Evolutionary conservation across 306 rosid species (phyloP).

Genomic region (Acacia melanoxylon): DNA sequence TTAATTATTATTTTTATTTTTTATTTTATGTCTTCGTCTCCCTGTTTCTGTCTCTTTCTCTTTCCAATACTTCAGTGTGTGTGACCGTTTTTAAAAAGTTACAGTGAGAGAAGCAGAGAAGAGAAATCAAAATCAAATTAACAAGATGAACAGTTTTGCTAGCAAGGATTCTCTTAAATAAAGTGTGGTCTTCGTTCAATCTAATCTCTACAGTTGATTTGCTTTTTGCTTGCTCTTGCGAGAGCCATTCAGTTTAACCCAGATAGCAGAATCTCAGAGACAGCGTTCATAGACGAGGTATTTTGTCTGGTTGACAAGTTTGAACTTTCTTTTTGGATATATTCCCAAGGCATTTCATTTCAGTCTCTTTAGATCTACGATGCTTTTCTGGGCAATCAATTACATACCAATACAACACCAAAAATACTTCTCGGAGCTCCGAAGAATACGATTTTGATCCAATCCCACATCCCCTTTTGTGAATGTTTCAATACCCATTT

Average conservation of each 20-base stretch:
- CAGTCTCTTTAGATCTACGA: constrained; percentile 33
- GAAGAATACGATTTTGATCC: constrained; percentile 40
- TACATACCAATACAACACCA: constrained; percentile 11
- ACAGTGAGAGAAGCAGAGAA: constrained; percentile 27
- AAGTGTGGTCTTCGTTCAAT: constrained; percentile 13
- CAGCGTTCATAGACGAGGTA: constrained; percentile 34
- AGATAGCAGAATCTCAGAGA: constrained; percentile 37
- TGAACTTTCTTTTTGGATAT: constrained; percentile 31
- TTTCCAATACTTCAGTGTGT: constrained; percentile 9
- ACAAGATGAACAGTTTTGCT: constrained; percentile 4
- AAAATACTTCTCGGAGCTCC: constrained; percentile 35
- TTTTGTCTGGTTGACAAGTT: constrained; percentile 32
- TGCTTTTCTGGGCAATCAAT: constrained; percentile 34
- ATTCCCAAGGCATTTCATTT: constrained; percentile 30
- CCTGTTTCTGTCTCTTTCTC: background rate
- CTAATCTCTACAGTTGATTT: constrained; percentile 25
- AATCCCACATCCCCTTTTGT: constrained; percentile 31
- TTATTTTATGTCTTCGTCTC: background rate
- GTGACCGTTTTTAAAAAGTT: constrained; percentile 48
- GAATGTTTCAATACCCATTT: constrained; percentile 32
- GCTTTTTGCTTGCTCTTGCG: background rate
- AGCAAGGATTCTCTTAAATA: background rate
- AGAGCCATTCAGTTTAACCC: background rate
- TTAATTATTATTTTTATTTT: too few species aligned
- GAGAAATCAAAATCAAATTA: background rate